Conservation (phyloP, 257 asterid species). For the Capsicum baccatum region DNA sequence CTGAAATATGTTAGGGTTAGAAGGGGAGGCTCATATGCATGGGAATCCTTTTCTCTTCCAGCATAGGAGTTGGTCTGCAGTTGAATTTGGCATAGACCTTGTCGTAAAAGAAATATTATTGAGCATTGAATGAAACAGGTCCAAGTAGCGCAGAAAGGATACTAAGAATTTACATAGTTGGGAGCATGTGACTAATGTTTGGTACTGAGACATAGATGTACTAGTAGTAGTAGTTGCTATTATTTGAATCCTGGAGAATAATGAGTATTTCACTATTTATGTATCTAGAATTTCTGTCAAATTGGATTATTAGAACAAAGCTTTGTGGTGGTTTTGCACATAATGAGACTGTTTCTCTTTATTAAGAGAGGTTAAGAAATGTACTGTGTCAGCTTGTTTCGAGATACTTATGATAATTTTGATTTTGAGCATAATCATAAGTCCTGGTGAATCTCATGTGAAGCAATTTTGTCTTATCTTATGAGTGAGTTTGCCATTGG, state of each 20-base stretch:
- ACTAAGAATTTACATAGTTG: background rate
- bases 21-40: background rate
- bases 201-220: background rate
- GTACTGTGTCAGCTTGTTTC: background rate
- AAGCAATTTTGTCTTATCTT: conserved; percentile 12
- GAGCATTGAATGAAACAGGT: background rate
- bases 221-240: background rate
- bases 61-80: background rate
- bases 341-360: background rate
- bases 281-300: background rate
- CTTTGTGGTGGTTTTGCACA: background rate
- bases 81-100: conserved; percentile 6
- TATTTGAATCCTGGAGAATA: background rate
- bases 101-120: background rate
- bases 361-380: conserved; percentile 5
- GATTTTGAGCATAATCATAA: background rate
- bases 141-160: background rate
- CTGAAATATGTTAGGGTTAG: too few species aligned
- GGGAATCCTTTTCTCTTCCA: background rate
- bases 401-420: background rate
- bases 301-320: background rate
- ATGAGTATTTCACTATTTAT: background rate
- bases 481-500: background rate
- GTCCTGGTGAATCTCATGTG: conserved; percentile 5
- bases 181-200: background rate